Evolutionary conservation across 805 yeast species (phyloP).

Genomic region (Dipodascus albidus): DNA sequence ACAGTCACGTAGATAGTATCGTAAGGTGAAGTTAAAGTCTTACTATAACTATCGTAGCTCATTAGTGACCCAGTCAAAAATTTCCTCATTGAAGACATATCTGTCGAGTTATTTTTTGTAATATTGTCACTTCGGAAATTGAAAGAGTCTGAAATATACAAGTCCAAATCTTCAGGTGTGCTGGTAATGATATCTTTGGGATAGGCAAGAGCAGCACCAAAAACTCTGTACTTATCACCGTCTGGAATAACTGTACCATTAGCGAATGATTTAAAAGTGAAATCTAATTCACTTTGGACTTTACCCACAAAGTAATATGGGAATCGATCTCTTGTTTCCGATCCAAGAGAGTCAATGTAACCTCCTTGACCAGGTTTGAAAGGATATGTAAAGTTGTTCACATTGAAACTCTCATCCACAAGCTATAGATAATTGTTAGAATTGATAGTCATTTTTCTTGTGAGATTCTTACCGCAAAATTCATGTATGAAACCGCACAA

Average conservation of each 20-base stretch:
- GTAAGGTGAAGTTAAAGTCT: background rate
- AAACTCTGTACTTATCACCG: background rate
- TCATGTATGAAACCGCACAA: background rate
- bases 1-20: background rate
- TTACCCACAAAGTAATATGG: background rate
- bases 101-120: background rate
- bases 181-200: background rate
- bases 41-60: background rate
- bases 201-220: background rate
- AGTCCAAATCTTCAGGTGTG: background rate
- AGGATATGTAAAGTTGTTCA: background rate
- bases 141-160: background rate
- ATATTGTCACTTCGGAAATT: background rate
- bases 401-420: background rate
- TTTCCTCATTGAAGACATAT: background rate
- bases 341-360: background rate
- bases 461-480: background rate
- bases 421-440: background rate
- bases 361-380: background rate
- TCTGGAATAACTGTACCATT: background rate
- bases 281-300: background rate
- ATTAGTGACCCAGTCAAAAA: background rate
- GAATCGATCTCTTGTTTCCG: background rate
- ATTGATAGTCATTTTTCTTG: background rate
- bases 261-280: background rate